Evolutionary conservation across 169 alveolate genomes (phyloP).

Genomic region (Fabrea salina): DNA sequence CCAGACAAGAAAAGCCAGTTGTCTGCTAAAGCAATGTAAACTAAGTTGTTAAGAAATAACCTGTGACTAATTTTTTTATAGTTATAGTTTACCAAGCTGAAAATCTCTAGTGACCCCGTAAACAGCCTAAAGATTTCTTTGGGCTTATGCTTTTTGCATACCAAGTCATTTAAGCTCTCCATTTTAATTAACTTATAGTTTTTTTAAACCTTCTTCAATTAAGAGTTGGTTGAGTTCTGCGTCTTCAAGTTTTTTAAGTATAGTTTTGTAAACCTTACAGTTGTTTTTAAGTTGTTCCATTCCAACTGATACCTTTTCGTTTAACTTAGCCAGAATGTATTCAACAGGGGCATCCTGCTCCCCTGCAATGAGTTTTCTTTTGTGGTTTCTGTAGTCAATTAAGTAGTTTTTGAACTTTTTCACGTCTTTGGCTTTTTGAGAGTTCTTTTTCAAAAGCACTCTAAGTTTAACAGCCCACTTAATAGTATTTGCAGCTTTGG

Average conservation of each 20-base stretch:
- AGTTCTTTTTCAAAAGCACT: conserved; percentile 34
- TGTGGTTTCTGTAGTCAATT: conserved; percentile 11
- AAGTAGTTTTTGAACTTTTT: conserved; percentile 37
- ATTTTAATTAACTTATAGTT: too few relatives aligned
- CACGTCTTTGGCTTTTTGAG: conserved; percentile 1
- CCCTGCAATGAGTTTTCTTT: conserved; percentile 40
- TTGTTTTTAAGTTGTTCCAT: conserved; percentile 28
- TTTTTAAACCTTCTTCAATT: too few relatives aligned
- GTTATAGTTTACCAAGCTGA: too few relatives aligned
- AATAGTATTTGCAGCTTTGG: conserved; percentile 41
- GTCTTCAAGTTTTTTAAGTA: conserved; percentile 23
- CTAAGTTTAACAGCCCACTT: conserved; percentile 31
- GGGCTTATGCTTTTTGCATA: too few relatives aligned
- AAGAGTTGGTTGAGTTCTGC: conserved; percentile 29
- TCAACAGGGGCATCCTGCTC: conserved; percentile 58
- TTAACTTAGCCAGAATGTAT: conserved; percentile 35
- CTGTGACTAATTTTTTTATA: too few relatives aligned
- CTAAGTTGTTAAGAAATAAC: too few relatives aligned
- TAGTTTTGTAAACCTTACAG: conserved; percentile 16
- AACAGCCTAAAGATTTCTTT: too few relatives aligned
- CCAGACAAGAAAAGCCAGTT: too few relatives aligned
- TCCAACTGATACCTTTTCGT: conserved; percentile 37
- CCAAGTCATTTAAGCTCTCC: too few relatives aligned
- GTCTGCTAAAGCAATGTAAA: too few relatives aligned
- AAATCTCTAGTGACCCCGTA: too few relatives aligned